Evolutionary conservation across 108 stramenopile species (phyloP).

Genomic region (Skeletonema potamos): DNA sequence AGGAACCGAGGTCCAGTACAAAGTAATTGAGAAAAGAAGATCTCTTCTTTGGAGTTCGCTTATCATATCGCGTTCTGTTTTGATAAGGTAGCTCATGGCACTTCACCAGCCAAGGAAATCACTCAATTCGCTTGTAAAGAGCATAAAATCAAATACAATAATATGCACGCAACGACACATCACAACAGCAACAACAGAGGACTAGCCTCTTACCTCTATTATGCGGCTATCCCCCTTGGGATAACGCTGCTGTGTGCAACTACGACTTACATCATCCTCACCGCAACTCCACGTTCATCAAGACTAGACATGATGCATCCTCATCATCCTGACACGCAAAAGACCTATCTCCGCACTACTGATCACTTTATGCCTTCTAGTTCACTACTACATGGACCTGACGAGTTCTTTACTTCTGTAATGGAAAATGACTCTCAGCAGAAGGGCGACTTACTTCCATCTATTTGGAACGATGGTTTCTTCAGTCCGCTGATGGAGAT

Average conservation of each 20-base stretch:
- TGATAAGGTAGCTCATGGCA: no score
- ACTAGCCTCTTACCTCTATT: not conserved
- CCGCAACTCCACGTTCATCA: not conserved
- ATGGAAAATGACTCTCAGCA: not conserved
- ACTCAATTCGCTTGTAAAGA: no score
- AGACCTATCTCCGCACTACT: not conserved
- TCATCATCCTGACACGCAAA: not conserved
- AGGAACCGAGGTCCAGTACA: no score
- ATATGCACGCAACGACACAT: not conserved
- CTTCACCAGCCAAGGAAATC: no score
- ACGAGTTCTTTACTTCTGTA: conserved; percentile 6
- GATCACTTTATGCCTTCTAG: not conserved
- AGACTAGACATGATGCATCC: conserved; percentile 3
- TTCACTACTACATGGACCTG: not conserved
- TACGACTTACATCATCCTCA: not conserved
- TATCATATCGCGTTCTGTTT: no score
- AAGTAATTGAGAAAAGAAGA: no score
- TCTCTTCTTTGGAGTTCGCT: no score
- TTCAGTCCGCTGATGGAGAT: conserved; percentile 15
- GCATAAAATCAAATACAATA: not conserved
- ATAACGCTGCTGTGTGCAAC: not conserved
- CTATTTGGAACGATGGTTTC: conserved; percentile 20
- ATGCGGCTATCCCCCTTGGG: not conserved
- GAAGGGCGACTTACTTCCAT: not conserved
- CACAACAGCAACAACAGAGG: not conserved